Evolutionary conservation across 2,329 filamentous ascomycete species (phyloP).

Genomic region (Kalmusia sp.): DNA sequence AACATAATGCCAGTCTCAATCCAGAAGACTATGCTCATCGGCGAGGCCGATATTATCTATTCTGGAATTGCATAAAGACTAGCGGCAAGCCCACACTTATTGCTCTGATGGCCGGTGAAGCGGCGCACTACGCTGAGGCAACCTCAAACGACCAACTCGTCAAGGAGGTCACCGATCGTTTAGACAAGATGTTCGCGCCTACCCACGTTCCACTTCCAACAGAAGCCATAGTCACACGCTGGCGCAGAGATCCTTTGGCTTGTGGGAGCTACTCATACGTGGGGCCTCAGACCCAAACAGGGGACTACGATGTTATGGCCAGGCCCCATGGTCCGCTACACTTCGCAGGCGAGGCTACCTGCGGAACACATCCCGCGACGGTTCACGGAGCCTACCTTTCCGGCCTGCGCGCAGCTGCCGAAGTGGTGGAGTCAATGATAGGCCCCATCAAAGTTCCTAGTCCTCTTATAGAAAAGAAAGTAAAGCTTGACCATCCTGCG

Average conservation of each 20-base stretch:
- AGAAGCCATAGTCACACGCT: constrained; percentile 89
- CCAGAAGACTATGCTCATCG: constrained; percentile 80
- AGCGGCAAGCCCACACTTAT: constrained; percentile 85
- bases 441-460: constrained; percentile 79
- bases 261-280: constrained; percentile 95
- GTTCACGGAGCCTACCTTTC: constrained; percentile 97
- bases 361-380: constrained; percentile 92
- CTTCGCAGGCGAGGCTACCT: constrained; percentile 97
- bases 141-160: constrained; percentile 78
- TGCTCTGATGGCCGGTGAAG: constrained; percentile 94
- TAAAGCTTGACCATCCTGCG: constrained; percentile 31
- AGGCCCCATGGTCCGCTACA: constrained; percentile 83
- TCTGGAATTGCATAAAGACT: constrained; percentile 94
- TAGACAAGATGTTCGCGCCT: constrained; percentile 75
- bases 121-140: constrained; percentile 85
- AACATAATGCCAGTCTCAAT: constrained; percentile 71
- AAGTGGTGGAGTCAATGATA: constrained; percentile 80
- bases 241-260: constrained; percentile 91
- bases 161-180: constrained; percentile 77
- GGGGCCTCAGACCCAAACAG: constrained; percentile 78
- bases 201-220: constrained; percentile 74
- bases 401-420: constrained; percentile 85
- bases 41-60: constrained; percentile 94
- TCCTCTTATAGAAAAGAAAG: constrained; percentile 75
- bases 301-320: constrained; percentile 94